A percentile compares a stretch with the other conserved stretches of the same genome.
Conservation (phyloP, 306 rosid genomes). For the Lathyrus sativus region DNA sequence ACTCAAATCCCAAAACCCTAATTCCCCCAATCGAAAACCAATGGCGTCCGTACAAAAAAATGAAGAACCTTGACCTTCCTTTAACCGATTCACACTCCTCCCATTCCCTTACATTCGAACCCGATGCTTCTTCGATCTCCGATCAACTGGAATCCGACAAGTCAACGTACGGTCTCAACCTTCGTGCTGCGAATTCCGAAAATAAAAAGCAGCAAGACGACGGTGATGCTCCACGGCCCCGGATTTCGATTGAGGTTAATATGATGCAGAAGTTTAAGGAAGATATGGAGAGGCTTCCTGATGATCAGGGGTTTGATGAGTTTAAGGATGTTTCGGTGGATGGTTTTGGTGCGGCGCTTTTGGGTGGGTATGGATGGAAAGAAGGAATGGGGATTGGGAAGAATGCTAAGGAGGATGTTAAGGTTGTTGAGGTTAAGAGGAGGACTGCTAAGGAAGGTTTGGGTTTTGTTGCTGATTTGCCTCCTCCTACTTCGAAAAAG, state of each 20-base stretch:
- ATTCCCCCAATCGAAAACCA: constrained; percentile 45
- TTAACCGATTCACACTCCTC: constrained; percentile 30
- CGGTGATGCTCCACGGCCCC: neutral
- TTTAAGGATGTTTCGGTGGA: constrained; percentile 73
- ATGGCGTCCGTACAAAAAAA: constrained; percentile 43
- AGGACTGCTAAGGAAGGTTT: constrained; percentile 69
- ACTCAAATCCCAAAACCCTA: constrained; percentile 3
- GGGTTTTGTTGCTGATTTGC: constrained; percentile 58
- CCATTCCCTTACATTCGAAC: constrained; percentile 48
- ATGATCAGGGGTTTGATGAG: constrained; percentile 66
- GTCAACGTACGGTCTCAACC: constrained; percentile 62
- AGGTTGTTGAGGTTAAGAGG: constrained; percentile 51
- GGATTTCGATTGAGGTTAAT: constrained; percentile 35
- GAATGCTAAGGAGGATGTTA: constrained; percentile 69
- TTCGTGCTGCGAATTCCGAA: constrained; percentile 21
- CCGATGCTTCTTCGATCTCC: constrained; percentile 35
- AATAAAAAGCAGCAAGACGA: neutral
- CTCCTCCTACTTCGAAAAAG: constrained; percentile 8
- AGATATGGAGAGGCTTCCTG: constrained; percentile 64
- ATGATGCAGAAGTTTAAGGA: constrained; percentile 58
- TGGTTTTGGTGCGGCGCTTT: constrained; percentile 75
- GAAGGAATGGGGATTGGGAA: constrained; percentile 84
- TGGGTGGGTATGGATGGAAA: constrained; percentile 84
- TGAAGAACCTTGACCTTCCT: constrained; percentile 48
- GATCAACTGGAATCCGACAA: constrained; percentile 40